Evolutionary conservation across 495 filamentous ascomycete species (phyloP).

Genomic region (Trichoderma gamsii): DNA sequence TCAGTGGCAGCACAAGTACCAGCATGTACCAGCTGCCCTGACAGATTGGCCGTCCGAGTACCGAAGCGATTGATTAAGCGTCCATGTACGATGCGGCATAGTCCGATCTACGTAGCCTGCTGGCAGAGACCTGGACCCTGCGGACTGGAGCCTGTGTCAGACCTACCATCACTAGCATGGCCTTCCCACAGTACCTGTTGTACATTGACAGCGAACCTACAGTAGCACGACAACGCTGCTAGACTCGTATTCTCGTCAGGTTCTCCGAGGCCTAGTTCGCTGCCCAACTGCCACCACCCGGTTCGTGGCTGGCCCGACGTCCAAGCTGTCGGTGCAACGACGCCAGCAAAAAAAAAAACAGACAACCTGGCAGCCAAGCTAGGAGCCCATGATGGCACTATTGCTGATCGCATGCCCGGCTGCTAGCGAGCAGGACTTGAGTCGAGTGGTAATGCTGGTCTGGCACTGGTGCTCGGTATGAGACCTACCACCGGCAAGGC

Average conservation of each 20-base stretch:
- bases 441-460: no score
- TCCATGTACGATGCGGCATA: conserved; percentile 8
- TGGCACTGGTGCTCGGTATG: background rate
- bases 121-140: background rate
- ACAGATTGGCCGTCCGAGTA: background rate
- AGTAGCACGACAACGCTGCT: no score
- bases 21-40: conserved; percentile 6
- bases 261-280: background rate
- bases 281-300: background rate
- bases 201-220: background rate
- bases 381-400: no score
- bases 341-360: background rate
- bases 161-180: background rate
- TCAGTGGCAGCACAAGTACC: background rate
- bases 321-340: background rate
- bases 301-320: background rate
- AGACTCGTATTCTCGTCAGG: no score
- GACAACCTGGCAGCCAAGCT: background rate
- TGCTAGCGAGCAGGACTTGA: no score
- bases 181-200: background rate
- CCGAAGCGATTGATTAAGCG: conserved; percentile 6
- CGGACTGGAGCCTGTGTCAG: background rate
- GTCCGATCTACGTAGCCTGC: background rate
- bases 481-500: background rate
- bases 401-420: no score